Base-by-base conservation (phyloP, 768 basidiomycete species). In the Leccinum barrowsii region DNA sequence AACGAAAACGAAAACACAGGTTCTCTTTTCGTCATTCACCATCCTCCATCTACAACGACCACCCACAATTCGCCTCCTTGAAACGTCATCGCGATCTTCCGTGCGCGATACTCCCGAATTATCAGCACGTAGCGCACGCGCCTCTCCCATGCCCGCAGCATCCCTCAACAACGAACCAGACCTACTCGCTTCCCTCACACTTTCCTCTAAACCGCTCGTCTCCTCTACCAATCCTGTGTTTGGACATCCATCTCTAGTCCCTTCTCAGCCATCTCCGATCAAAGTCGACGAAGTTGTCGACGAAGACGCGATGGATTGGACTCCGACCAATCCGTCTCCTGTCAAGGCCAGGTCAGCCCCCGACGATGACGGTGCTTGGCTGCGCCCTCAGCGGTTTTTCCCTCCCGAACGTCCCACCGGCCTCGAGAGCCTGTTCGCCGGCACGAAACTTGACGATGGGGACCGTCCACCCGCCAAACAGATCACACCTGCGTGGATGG, bases 331-430 rank as follows among this genome's bases (percentile, higher is more conserved):
- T 59, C 58, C 63, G 24, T 66, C 65, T 28, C 63, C 64, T 5
- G 44, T 56, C 56, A 72, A 63, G 51, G 59, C 54, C 56, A 58
- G 65, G 74, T 63, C 60, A 57, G 7, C 53, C 1, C 54, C 61
- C 46, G 61, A 73, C 30, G 61, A 79, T 19, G 78, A 81, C 54
- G 76, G 76, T 7, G 70, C 74, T 24, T 85, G 81, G 83, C 65
- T 92, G 52, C 82, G 84, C 5, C 88, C 86, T 4, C 89, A 90
- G 63, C 79, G 80, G 13, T 92, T 90, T 67, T 92, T 90, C 63
- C 81, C 87, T 15, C 89, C 89, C 0, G 89, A 90, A 68, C 81
- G 83, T 59, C 87, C 89, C 1, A 92, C 89, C 1, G 89, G 89
- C 13, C 77, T 92, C 7, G 89, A 92, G 70, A 77, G 78, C 37